phyloP scores from a whole-genome alignment of 768 basidiomycete species.

The Plicaturopsis crispa region DNA sequence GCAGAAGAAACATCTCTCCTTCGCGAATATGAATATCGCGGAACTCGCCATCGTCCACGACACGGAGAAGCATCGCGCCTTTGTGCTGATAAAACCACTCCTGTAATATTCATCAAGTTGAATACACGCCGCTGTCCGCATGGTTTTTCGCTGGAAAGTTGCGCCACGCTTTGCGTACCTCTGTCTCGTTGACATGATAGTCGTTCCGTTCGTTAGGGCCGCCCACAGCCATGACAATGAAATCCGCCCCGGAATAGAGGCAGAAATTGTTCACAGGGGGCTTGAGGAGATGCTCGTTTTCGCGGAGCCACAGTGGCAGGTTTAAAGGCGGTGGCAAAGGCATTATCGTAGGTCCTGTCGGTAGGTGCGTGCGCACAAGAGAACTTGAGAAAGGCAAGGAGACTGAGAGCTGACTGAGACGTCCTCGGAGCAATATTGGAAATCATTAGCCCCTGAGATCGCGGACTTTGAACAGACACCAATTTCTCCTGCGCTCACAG shows the following conservation, averaged over 20 bases:
- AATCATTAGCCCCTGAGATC: too few species aligned
- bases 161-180: too few species aligned
- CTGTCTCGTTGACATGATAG: conserved; percentile 94
- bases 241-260: conserved; percentile 76
- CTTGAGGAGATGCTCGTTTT: conserved; percentile 72
- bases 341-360: too few species aligned
- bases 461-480: too few species aligned
- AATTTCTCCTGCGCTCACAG: too few species aligned
- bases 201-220: conserved; percentile 93
- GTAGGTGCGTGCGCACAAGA: too few species aligned
- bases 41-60: conserved; percentile 75
- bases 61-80: conserved; percentile 84
- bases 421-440: too few species aligned
- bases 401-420: too few species aligned
- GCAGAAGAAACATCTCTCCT: conserved; percentile 94
- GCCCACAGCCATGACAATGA: conserved; percentile 92
- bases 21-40: conserved; percentile 86
- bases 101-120: too few species aligned
- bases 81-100: conserved; percentile 99
- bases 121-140: too few species aligned
- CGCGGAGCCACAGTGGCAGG: conserved; percentile 80
- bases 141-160: too few species aligned
- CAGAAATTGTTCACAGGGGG: conserved; percentile 95
- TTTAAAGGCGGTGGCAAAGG: conserved; percentile 79
- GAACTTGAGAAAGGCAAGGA: too few species aligned